These are phyloP conservation scores for Centaurea solstitialis DNA, from an alignment of 129 eudicot species.

Conservation along the genomic window DNA sequence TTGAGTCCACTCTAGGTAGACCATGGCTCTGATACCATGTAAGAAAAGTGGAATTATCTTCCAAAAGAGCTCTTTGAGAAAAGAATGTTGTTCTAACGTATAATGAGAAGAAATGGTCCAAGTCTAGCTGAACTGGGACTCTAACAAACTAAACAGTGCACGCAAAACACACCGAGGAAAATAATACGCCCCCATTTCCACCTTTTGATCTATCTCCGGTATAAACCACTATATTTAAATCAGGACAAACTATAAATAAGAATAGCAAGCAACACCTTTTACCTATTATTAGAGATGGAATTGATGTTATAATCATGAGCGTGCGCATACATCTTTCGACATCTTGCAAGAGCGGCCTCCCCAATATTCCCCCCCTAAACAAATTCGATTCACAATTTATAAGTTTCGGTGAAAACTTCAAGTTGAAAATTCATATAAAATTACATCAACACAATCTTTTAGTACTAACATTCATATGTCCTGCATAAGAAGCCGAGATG, in stretches of 20 bases:
- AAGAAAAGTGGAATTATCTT: background rate
- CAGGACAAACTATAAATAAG: background rate
- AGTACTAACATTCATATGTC: conserved; percentile 37
- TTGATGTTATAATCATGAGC: conserved; percentile 89
- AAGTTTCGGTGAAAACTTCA: background rate
- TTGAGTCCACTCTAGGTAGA: background rate
- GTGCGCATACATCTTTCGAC: conserved; percentile 78
- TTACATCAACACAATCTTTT: background rate
- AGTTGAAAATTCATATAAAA: conserved; percentile 12
- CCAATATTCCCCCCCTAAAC: conserved; percentile 46
- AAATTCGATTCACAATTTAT: conserved; percentile 4
- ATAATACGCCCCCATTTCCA: background rate
- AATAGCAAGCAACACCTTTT: conserved; percentile 1
- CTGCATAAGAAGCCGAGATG: conserved; percentile 26
- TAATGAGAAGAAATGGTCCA: background rate
- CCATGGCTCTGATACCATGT: background rate
- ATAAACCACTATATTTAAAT: background rate
- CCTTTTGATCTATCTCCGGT: background rate
- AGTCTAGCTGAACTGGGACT: background rate
- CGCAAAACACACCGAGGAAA: background rate
- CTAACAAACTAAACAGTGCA: background rate
- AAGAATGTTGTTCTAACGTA: background rate
- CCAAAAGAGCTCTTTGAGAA: background rate
- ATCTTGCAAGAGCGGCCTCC: conserved; percentile 60
- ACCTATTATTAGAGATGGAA: conserved; percentile 88